A percentile compares a stretch with the other conserved stretches of the same genome.
Conservation (phyloP, 352 stramenopile species). For the Globisporangium ultimum region DNA sequence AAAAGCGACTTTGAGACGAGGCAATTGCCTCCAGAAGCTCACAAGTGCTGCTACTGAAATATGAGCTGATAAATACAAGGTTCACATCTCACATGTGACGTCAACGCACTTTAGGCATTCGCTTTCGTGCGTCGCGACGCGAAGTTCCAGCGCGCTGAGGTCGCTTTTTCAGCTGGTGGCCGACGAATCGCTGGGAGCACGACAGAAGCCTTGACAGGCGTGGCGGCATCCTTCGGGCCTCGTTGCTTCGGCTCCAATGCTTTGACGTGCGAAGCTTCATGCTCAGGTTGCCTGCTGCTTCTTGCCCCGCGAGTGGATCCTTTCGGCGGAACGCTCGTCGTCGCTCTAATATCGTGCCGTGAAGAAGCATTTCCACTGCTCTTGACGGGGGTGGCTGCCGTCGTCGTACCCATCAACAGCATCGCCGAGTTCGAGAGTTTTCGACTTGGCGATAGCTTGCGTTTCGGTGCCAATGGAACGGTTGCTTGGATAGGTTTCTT, state of each 20-base stretch:
- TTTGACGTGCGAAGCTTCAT: neutral
- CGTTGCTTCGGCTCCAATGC: neutral
- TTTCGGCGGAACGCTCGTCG: neutral
- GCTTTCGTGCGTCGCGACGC: constrained; percentile 1
- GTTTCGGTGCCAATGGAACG: neutral
- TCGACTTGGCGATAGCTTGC: neutral
- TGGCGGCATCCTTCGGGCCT: neutral
- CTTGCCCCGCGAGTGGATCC: no score
- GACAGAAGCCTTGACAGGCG: neutral
- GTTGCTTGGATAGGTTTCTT: neutral
- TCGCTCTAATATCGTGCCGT: neutral
- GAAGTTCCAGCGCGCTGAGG: neutral
- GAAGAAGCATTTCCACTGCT: neutral
- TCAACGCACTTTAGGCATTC: neutral
- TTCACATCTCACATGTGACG: no score
- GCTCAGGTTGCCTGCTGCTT: neutral
- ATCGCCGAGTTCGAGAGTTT: constrained; percentile 5
- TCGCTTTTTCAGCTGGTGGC: neutral
- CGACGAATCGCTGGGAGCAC: constrained; percentile 8
- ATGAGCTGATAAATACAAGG: no score
- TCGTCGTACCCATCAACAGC: constrained; percentile 11
- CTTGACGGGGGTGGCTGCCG: neutral
- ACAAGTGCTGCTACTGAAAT: no score
- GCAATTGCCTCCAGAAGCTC: no score
- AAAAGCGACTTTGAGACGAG: no score